Base-by-base conservation (phyloP, 78 protist genomes). In the Pigoraptor vietnamica region DNA sequence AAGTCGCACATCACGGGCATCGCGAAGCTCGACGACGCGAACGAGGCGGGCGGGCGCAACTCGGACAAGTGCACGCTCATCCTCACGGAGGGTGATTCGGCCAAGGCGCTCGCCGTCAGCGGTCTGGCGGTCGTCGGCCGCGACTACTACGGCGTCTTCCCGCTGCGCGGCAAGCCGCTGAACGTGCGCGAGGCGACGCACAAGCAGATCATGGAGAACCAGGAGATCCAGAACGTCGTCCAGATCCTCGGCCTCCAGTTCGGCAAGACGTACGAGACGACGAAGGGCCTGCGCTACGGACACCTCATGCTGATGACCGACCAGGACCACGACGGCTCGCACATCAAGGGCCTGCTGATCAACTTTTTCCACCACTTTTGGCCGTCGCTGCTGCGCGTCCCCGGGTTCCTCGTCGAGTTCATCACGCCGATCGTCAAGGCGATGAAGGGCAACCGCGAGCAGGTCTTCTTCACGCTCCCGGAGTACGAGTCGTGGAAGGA, bases 251-350 rank as follows among this genome's bases (percentile, higher is more conserved):
- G 99, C 29, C 94, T 99, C 36, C 56, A 96, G 89, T 95, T 94
- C 81, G 91, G 92, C 81, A 29, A 92, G 87, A 34, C 38, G 89
- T 98, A 97, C 96, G 92, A 34, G 36, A 34, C 40, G 37, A 90
- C 56, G 37, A 90, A 86, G 81, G 19, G 25, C 21, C 96, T 99
- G 67, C 95, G 99, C 24, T 99, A 99, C 94, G 99, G 99, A 35
- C 90, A 90, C 32, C 39, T 99, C 89, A 98, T 99, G 99, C 97
- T 99, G 93, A 99, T 99, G 99, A 89, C 99, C 25, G 99, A 98
- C 92, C 98, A 98, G 96, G 99, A 99, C 92, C 95, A 95, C 81
- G 99, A 99, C 92, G 99, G 99, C 34, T 98, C 99, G 37, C 99
- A 99, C 98, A 99, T 99, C 94, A 99, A 99, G 93, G 99, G 99